Conservation (phyloP, 805 yeast genomes). For the Schwanniomyces occidentalis region DNA sequence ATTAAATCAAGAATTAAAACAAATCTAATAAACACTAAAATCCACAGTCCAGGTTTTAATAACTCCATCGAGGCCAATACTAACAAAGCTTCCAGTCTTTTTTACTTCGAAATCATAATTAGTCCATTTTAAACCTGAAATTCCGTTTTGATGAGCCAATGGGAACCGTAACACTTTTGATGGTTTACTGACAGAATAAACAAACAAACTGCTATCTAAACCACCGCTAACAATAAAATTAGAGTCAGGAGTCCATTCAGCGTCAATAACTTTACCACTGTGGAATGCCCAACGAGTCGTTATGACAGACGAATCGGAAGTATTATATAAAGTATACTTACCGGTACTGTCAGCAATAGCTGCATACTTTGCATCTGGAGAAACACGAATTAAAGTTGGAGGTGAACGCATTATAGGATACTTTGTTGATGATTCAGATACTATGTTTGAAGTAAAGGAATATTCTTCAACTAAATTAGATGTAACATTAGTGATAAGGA, state of each 20-base stretch:
- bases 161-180: slow-evolving; percentile 69
- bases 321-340: slow-evolving; percentile 72
- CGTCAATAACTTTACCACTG: slow-evolving; percentile 73
- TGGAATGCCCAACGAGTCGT: slow-evolving; percentile 97
- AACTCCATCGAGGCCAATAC: slow-evolving; percentile 81
- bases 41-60: slow-evolving; percentile 69
- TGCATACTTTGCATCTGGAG: slow-evolving; percentile 64
- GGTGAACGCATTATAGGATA: slow-evolving; percentile 54
- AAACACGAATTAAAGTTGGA: slow-evolving; percentile 63
- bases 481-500: slow-evolving; percentile 32
- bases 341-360: slow-evolving; percentile 91
- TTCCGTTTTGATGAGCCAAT: slow-evolving; percentile 90
- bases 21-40: slow-evolving; percentile 8
- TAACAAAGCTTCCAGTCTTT: slow-evolving; percentile 44
- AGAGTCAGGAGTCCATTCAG: slow-evolving; percentile 77
- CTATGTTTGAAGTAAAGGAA: slow-evolving; percentile 7
- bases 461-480: slow-evolving; percentile 32
- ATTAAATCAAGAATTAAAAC: no score
- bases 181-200: slow-evolving; percentile 80
- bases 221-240: slow-evolving; percentile 77
- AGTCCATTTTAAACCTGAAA: slow-evolving; percentile 73
- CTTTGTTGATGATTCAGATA: slow-evolving; percentile 51
- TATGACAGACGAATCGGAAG: slow-evolving; percentile 52
- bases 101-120: slow-evolving; percentile 27
- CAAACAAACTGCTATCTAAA: slow-evolving; percentile 74